Conservation (phyloP, 1,284 basidiomycete species). For the Sporisorium iseilematis-ciliati region DNA sequence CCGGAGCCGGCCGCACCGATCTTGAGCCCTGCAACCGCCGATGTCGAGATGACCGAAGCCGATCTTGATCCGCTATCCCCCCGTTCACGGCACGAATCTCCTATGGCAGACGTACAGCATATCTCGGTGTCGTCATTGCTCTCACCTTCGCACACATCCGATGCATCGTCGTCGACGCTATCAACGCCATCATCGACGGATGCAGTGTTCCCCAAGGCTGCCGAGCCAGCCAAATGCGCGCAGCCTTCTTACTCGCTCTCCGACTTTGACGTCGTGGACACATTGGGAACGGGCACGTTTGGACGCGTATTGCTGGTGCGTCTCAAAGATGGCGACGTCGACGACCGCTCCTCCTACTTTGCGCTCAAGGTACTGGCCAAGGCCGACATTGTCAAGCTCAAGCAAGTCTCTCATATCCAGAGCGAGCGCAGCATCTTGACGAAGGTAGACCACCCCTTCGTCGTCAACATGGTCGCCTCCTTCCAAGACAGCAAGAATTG, state of each 20-base stretch:
- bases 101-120: background rate
- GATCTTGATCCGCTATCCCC: constrained; percentile 1
- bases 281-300: constrained; percentile 63
- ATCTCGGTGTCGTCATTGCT: background rate
- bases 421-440: constrained; percentile 73
- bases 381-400: constrained; percentile 73
- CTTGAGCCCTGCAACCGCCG: background rate
- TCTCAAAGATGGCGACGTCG: constrained; percentile 16
- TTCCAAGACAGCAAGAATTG: constrained; percentile 73
- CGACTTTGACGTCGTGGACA: constrained; percentile 57
- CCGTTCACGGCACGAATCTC: background rate
- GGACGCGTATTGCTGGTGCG: constrained; percentile 62
- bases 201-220: background rate
- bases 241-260: constrained; percentile 24
- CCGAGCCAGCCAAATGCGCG: background rate
- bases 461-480: constrained; percentile 53
- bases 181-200: constrained; percentile 7
- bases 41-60: constrained; percentile 23
- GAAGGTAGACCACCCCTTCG: constrained; percentile 63
- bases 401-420: constrained; percentile 75
- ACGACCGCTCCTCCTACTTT: constrained; percentile 67
- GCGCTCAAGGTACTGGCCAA: constrained; percentile 74
- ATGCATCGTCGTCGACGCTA: constrained; percentile 1
- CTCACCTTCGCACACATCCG: background rate
- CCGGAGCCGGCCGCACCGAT: background rate